Base-by-base conservation (phyloP, 768 basidiomycete species). In the Termitomyces sp. region DNA sequence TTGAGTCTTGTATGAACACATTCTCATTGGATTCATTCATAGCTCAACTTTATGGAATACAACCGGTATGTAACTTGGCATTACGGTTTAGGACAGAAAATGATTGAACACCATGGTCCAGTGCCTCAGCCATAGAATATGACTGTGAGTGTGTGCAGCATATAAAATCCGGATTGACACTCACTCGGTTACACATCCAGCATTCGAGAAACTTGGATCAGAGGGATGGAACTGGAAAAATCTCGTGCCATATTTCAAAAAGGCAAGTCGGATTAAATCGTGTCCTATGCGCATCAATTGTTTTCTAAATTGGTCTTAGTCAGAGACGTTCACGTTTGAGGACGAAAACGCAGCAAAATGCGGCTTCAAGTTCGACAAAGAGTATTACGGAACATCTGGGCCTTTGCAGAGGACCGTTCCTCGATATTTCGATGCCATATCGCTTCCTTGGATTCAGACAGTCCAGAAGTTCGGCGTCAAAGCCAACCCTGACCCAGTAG, bases 241-340 rank as follows among this genome's bases (percentile, higher is more conserved):
- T 14, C 46, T 56, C 21, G n/a, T 56, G 0, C 47, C 55, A 8
- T 56, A 56, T 25, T 56, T 56, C 27, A 40, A 25, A 42, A 56
- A 56, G 47, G 55, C 32, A 37, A 35, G 44, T 48, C 17, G 11
- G 23, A 12, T 17, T 3, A 12, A 16, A 11, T 4, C 19, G 2
- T 19, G 9, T 38, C 7, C 29, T 7, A 29, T 7, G 29, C 29
- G 29, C 29, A 29, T 29, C 7, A 7, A 29, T 29, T n/a, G n/a
- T n/a, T n/a, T n/a, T 29, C 29, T 29, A 29, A 29, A 7, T 29
- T 7, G 3, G 7, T 16, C 8, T 2, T 32, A 56, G 55, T 56
- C 55, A 4, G 46, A 56, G 14, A 56, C 46, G 0, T 34, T 56
- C n/a, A 42, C 35, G 2, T 46, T 25, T 40, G 32, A 3, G 1